A percentile compares a stretch with the other conserved stretches of the same genome.
Conservation (phyloP, 441 rosid species). For the Geranium incanum region DNA sequence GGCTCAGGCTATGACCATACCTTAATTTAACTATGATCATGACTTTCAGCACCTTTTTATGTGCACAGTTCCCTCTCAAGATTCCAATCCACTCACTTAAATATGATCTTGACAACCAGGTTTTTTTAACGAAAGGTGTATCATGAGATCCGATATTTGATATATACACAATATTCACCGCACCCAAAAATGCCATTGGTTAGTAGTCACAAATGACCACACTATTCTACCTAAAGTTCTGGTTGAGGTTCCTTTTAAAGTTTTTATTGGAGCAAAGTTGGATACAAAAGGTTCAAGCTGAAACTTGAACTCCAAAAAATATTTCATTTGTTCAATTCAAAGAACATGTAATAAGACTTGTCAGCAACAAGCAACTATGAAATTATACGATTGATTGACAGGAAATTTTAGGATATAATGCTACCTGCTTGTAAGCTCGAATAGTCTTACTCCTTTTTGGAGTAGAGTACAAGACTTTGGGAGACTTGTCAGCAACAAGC, state of each 20-base stretch:
- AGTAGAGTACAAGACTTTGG: conserved; percentile 53
- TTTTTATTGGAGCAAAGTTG: background rate
- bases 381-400: background rate
- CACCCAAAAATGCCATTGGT: conserved; percentile 2
- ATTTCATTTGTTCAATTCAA: background rate
- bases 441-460: conserved; percentile 51
- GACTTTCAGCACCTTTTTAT: background rate
- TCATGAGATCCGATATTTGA: background rate
- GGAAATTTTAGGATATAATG: background rate
- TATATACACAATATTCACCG: background rate
- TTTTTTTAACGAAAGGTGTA: background rate
- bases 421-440: conserved; percentile 76
- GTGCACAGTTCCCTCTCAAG: background rate
- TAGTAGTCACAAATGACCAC: background rate
- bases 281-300: background rate
- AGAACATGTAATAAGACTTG: background rate
- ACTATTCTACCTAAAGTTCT: background rate
- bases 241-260: background rate
- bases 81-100: background rate
- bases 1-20: background rate
- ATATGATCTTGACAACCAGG: background rate
- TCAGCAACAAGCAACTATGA: background rate
- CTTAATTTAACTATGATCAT: background rate
- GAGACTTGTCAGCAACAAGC: conserved; percentile 45
- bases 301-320: background rate